A percentile compares a stretch with the other conserved stretches of the same genome.
phyloP scores from a whole-genome alignment of 176 grass and related monocot genomes.

The Cenchrus americanus region DNA sequence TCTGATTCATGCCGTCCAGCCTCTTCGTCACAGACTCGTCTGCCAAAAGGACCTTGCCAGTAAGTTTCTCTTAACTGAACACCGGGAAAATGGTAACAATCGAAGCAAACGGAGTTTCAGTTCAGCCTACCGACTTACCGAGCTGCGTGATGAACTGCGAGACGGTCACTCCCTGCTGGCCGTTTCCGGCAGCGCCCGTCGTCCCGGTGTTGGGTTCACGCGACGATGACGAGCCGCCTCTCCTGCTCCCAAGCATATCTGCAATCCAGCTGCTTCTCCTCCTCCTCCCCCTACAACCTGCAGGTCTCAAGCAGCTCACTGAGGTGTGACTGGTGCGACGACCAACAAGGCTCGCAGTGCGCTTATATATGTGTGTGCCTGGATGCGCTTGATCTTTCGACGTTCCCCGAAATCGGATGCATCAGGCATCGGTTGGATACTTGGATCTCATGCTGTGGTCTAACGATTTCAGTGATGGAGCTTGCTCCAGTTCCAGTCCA shows the following conservation, averaged over 20 bases:
- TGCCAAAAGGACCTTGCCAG: slow-evolving; percentile 13
- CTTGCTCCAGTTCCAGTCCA: neutral
- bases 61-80: neutral
- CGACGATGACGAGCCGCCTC: neutral
- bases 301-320: neutral
- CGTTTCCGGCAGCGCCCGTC: neutral
- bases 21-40: slow-evolving; percentile 50
- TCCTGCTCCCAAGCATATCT: slow-evolving; percentile 25
- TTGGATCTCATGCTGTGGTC: neutral
- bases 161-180: slow-evolving; percentile 11
- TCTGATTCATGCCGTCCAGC: slow-evolving; percentile 49
- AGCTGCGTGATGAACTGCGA: slow-evolving; percentile 48
- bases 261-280: neutral
- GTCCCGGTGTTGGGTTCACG: neutral
- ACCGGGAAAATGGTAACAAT: neutral
- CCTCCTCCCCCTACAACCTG: neutral
- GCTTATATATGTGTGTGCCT: neutral
- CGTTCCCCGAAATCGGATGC: neutral
- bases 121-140: slow-evolving; percentile 43
- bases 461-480: neutral
- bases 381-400: neutral
- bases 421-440: neutral
- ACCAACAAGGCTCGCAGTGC: neutral
- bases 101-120: neutral
- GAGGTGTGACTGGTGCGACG: neutral